A percentile compares a stretch with the other conserved stretches of the same genome.
These are phyloP conservation scores for Dacryopinax spathularia DNA, from an alignment of 768 basidiomycete genomes.

Conservation along the genomic window DNA sequence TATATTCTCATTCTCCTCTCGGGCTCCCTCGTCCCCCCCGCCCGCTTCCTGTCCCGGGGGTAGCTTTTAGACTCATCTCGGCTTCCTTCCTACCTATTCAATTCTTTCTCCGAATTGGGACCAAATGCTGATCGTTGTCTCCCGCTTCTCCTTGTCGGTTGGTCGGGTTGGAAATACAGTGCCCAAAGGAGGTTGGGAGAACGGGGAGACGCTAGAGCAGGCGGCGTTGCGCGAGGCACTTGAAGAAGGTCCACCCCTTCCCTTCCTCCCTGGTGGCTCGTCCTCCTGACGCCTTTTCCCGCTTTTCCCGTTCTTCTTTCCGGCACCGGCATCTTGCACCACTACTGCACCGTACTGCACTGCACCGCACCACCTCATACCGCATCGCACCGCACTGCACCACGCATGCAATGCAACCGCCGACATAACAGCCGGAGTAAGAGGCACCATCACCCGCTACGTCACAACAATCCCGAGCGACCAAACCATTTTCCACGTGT, in stretches of 20 bases:
- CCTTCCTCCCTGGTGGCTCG: slow-evolving; percentile 37
- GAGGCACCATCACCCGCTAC: slow-evolving; percentile 71
- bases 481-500: slow-evolving; percentile 76
- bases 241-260: slow-evolving; percentile 88
- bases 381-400: not conserved
- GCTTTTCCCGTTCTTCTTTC: slow-evolving; percentile 54
- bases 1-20: slow-evolving; percentile 21
- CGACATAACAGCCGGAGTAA: slow-evolving; percentile 59
- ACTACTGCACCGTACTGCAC: not conserved
- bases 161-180: slow-evolving; percentile 33
- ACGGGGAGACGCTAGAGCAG: slow-evolving; percentile 67
- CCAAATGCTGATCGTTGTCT: not conserved
- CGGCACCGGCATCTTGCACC: slow-evolving; percentile 4
- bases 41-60: slow-evolving; percentile 4
- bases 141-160: not conserved
- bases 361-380: not conserved
- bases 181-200: slow-evolving; percentile 88
- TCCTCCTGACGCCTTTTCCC: slow-evolving; percentile 20
- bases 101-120: not conserved
- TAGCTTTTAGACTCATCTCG: not conserved
- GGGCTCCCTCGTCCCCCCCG: slow-evolving; percentile 5
- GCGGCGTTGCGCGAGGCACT: slow-evolving; percentile 83
- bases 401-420: slow-evolving; percentile 13
- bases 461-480: slow-evolving; percentile 69
- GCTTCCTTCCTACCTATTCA: slow-evolving; percentile 8